Conservation (phyloP, 2,329 filamentous ascomycete genomes). For the Penicillium hordei region DNA sequence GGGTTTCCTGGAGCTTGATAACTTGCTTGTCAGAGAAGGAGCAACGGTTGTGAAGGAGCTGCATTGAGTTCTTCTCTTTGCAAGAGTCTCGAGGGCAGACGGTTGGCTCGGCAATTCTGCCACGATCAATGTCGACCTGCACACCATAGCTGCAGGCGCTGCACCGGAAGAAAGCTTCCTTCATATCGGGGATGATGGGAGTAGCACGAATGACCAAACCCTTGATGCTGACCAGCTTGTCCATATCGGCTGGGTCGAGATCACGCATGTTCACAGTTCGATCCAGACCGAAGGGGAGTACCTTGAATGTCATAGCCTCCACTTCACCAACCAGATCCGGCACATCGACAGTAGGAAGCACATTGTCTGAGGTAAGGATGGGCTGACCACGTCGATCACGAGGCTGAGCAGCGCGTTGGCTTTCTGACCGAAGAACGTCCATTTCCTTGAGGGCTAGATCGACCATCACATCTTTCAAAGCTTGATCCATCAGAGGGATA, state of each 20-base stretch:
- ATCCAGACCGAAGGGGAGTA: slow-evolving; percentile 86
- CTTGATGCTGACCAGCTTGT: slow-evolving; percentile 92
- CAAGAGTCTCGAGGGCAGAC: slow-evolving; percentile 82
- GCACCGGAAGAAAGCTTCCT: slow-evolving; percentile 96
- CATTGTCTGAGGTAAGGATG: slow-evolving; percentile 25
- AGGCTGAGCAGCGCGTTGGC: slow-evolving; percentile 37
- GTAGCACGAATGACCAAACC: slow-evolving; percentile 94
- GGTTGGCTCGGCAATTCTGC: slow-evolving; percentile 93
- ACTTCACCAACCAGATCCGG: slow-evolving; percentile 76
- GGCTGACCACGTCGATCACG: slow-evolving; percentile 24
- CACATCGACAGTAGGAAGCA: slow-evolving; percentile 43
- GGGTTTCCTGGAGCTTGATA: slow-evolving; percentile 97
- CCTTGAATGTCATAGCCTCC: slow-evolving; percentile 75
- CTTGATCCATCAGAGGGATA: slow-evolving; percentile 93
- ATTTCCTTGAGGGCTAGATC: slow-evolving; percentile 82
- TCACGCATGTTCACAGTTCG: slow-evolving; percentile 87
- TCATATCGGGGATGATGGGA: slow-evolving; percentile 98
- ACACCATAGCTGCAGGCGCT: slow-evolving; percentile 89
- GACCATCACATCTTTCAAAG: slow-evolving; percentile 88
- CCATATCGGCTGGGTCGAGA: slow-evolving; percentile 91
- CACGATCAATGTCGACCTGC: slow-evolving; percentile 87
- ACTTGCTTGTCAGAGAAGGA: slow-evolving; percentile 96
- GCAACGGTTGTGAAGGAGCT: slow-evolving; percentile 95
- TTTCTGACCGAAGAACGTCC: slow-evolving; percentile 63
- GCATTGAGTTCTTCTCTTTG: slow-evolving; percentile 89